These are phyloP conservation scores for Boletus subparvulus DNA, from an alignment of 768 basidiomycete genomes.

Conservation along the genomic window DNA sequence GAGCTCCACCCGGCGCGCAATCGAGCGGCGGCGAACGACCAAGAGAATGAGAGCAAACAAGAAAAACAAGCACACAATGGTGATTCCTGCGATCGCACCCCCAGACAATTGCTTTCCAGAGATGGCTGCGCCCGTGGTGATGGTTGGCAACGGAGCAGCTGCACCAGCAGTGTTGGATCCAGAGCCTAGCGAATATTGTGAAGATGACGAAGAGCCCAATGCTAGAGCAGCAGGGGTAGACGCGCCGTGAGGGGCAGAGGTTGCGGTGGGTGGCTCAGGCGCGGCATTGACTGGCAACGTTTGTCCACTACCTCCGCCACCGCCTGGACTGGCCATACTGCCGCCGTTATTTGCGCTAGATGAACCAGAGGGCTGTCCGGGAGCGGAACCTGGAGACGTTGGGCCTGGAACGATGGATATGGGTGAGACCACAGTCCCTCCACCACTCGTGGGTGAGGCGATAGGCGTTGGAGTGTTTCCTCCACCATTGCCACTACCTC, in stretches of 20 bases:
- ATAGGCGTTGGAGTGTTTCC: not conserved
- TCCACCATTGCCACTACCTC: not conserved
- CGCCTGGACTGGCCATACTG: not conserved
- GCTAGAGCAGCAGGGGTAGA: not conserved
- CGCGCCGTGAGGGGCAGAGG: not conserved
- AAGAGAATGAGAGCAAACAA: conserved; percentile 40
- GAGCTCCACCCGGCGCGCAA: conserved; percentile 41
- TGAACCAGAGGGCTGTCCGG: not conserved
- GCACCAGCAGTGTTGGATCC: conserved; percentile 13
- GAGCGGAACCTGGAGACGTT: not conserved
- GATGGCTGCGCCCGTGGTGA: conserved; percentile 1
- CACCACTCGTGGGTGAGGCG: not conserved
- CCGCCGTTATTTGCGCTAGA: not conserved
- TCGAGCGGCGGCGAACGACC: conserved; percentile 47
- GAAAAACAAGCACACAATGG: conserved; percentile 29
- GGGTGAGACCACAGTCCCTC: not conserved
- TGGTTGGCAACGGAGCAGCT: conserved; percentile 15
- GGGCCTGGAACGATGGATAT: not conserved
- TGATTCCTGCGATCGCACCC: conserved; percentile 51
- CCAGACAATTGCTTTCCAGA: conserved; percentile 36
- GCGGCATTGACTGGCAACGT: not conserved
- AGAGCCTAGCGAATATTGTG: conserved; percentile 4
- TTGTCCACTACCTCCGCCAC: not conserved
- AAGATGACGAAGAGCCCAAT: not conserved
- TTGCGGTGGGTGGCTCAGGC: not conserved